Conservation (phyloP, 352 stramenopile species). For the Globisporangium splendens region DNA sequence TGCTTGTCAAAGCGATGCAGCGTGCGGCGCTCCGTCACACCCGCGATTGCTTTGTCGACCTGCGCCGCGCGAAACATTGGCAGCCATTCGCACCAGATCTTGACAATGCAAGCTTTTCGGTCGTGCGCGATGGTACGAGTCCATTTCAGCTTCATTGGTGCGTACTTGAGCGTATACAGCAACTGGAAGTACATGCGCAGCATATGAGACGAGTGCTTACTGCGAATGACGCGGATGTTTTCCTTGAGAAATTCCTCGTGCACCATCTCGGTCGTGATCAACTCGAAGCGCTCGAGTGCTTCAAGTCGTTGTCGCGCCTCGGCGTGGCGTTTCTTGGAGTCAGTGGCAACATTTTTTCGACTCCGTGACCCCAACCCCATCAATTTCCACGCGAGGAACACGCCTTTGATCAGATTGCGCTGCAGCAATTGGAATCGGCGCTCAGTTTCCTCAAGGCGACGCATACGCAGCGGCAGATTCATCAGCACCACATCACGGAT, state of each 20-base stretch:
- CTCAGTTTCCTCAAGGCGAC: slow-evolving; percentile 50
- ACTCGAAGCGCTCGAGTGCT: slow-evolving; percentile 50
- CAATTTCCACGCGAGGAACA: slow-evolving; percentile 52
- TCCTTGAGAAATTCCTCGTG: slow-evolving; percentile 78
- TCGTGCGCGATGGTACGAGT: slow-evolving; percentile 31
- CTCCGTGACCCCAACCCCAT: slow-evolving; percentile 54
- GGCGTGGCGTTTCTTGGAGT: slow-evolving; percentile 40
- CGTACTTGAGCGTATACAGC: slow-evolving; percentile 32
- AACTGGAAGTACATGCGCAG: slow-evolving; percentile 55
- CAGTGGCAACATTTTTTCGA: slow-evolving; percentile 41
- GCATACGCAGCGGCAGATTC: slow-evolving; percentile 53
- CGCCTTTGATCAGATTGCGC: slow-evolving; percentile 23
- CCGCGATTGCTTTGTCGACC: slow-evolving; percentile 54
- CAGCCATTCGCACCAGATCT: slow-evolving; percentile 35
- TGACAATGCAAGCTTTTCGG: slow-evolving; percentile 27
- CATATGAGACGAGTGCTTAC: slow-evolving; percentile 24
- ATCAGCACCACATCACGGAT: slow-evolving; percentile 70
- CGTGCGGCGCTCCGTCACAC: slow-evolving; percentile 42
- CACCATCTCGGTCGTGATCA: slow-evolving; percentile 75
- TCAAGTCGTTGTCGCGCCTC: slow-evolving; percentile 56
- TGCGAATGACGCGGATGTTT: slow-evolving; percentile 58
- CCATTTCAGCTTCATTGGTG: slow-evolving; percentile 42
- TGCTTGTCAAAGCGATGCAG: slow-evolving; percentile 66
- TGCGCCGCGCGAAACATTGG: slow-evolving; percentile 44
- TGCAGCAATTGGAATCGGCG: slow-evolving; percentile 46